phyloP scores from a whole-genome alignment of 1,284 basidiomycete genomes.

The Abortiporus biennis region DNA sequence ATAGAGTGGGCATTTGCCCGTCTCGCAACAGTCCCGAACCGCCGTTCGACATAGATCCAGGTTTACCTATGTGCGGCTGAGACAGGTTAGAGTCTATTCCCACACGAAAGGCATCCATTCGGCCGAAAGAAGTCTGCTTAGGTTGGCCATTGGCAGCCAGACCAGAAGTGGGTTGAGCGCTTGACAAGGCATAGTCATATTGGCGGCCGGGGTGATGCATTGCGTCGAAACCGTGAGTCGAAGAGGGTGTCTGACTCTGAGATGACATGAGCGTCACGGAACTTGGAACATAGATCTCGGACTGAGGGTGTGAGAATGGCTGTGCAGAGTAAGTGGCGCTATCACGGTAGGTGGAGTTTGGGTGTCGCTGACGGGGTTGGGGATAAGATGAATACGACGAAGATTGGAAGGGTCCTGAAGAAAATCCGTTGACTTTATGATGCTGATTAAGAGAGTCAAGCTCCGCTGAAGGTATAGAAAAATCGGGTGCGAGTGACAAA shows the following conservation, averaged over 20 bases:
- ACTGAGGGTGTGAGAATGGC: conserved; percentile 18
- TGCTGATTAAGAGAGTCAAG: conserved; percentile 32
- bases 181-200: conserved; percentile 21
- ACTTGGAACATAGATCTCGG: conserved; percentile 24
- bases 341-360: conserved; percentile 26
- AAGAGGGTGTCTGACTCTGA: conserved; percentile 13
- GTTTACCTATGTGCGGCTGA: conserved; percentile 13
- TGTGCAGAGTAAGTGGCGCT: conserved; percentile 21
- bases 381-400: conserved; percentile 26
- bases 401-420: conserved; percentile 25
- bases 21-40: conserved; percentile 10
- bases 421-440: conserved; percentile 35
- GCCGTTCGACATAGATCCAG: too few relatives aligned
- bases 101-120: conserved; percentile 19
- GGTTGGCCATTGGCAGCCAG: conserved; percentile 13
- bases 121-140: conserved; percentile 17
- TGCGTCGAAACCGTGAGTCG: conserved; percentile 20
- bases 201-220: conserved; percentile 19
- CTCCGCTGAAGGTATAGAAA: conserved; percentile 27
- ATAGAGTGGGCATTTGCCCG: not conserved
- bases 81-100: conserved; percentile 17
- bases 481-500: conserved; percentile 31
- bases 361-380: conserved; percentile 21
- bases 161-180: conserved; percentile 17
- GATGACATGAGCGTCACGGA: conserved; percentile 15